Conservation (phyloP, 331 rosid genomes). For the Malus hybrid region DNA sequence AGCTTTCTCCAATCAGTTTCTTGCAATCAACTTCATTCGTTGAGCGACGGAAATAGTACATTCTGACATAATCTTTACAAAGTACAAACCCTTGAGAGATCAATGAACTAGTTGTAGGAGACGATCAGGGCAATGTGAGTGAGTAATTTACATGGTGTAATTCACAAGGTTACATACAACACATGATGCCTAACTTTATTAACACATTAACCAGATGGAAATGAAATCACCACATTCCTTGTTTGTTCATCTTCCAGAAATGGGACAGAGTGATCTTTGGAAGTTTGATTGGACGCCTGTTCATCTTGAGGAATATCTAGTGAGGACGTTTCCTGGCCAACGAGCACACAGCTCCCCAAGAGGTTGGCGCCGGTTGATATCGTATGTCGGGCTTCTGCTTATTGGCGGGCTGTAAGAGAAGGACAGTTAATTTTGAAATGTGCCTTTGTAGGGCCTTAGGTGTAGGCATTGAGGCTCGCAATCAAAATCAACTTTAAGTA, state of each 20-base stretch:
- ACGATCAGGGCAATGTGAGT: neutral
- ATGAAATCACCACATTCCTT: slow-evolving; percentile 63
- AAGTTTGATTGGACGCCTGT: slow-evolving; percentile 32
- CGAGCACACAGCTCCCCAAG: too few relatives aligned
- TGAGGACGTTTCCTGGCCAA: too few relatives aligned
- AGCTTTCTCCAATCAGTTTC: neutral
- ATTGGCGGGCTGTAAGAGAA: too few relatives aligned
- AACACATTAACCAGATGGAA: slow-evolving; percentile 9
- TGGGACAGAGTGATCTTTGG: slow-evolving; percentile 57
- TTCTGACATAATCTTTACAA: neutral
- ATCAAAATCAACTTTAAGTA: too few relatives aligned
- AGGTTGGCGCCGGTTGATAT: too few relatives aligned
- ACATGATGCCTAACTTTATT: slow-evolving; percentile 9
- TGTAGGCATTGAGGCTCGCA: too few relatives aligned
- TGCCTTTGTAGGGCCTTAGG: too few relatives aligned
- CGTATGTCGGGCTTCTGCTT: too few relatives aligned
- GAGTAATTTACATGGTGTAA: slow-evolving; percentile 13
- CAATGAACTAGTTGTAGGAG: slow-evolving; percentile 14
- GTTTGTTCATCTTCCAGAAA: slow-evolving; percentile 80
- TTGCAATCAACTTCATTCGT: slow-evolving; percentile 19
- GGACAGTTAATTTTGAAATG: too few relatives aligned
- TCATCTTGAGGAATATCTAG: too few relatives aligned
- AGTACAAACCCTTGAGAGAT: neutral
- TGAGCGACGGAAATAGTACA: neutral
- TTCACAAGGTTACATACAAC: neutral